Evolutionary conservation across 192 early-diverging fungal species (phyloP).

Genomic region (Allomyces javanicus): DNA sequence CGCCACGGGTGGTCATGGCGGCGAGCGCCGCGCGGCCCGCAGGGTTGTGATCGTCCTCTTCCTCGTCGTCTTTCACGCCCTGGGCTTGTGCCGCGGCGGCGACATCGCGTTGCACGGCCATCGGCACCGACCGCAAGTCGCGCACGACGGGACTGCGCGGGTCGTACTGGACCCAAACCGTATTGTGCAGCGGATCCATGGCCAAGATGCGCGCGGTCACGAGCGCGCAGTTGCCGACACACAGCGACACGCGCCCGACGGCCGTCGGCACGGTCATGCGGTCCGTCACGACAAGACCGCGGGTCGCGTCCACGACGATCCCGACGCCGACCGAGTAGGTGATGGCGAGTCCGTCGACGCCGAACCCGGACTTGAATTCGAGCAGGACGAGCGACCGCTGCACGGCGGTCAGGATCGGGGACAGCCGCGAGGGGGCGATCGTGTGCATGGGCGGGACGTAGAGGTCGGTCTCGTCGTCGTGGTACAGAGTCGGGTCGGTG

Average conservation of each 20-base stretch:
- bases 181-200: conserved; percentile 74
- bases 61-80: too few species aligned
- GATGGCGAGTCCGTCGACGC: too few species aligned
- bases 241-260: conserved; percentile 59
- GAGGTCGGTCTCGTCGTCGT: conserved; percentile 11
- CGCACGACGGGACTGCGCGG: conserved; percentile 43
- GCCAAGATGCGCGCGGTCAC: conserved; percentile 66
- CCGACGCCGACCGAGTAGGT: conserved; percentile 40
- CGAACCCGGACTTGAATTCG: background rate
- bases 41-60: too few species aligned
- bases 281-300: conserved; percentile 62
- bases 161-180: conserved; percentile 66
- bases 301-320: conserved; percentile 51
- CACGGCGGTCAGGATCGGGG: background rate
- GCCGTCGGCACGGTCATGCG: conserved; percentile 66
- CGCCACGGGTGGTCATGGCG: too few species aligned
- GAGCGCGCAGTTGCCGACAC: conserved; percentile 66
- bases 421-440: conserved; percentile 6
- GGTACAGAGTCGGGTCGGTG: conserved; percentile 17
- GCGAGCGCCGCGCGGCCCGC: too few species aligned
- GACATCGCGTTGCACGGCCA: conserved; percentile 24
- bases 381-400: background rate
- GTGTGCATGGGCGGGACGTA: conserved; percentile 9
- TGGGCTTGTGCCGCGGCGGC: too few species aligned
- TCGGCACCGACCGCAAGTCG: too few species aligned